Conservation (phyloP, 345 rosid genomes). For the Citrus cavaleriei region DNA sequence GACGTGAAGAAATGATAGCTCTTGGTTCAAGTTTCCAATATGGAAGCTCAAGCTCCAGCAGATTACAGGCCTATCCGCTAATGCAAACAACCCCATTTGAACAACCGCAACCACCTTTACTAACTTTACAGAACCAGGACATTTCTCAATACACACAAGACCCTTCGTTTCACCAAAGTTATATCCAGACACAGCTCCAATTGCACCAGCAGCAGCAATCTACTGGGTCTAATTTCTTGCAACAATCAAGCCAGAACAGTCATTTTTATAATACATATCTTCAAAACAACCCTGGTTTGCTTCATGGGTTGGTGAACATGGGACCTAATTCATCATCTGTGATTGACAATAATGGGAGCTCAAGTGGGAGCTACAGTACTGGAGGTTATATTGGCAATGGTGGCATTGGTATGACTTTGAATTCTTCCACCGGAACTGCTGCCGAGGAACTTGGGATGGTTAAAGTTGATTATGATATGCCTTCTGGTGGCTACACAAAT, state of each 20-base stretch:
- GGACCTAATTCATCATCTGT: constrained; percentile 32
- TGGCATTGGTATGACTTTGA: constrained; percentile 51
- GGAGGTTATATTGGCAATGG: constrained; percentile 58
- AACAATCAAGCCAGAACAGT: constrained; percentile 40
- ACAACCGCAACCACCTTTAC: constrained; percentile 54
- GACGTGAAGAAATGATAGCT: constrained; percentile 84
- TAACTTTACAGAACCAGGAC: constrained; percentile 70
- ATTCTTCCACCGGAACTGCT: constrained; percentile 36
- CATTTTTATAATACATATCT: constrained; percentile 69
- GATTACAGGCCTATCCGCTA: constrained; percentile 60
- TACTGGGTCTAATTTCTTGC: constrained; percentile 32
- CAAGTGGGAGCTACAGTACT: constrained; percentile 39
- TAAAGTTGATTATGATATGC: constrained; percentile 92
- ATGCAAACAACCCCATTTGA: constrained; percentile 53
- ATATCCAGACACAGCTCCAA: constrained; percentile 79
- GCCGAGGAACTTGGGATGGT: constrained; percentile 59
- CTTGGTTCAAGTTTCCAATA: constrained; percentile 67
- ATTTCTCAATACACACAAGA: constrained; percentile 62
- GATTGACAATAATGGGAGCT: constrained; percentile 35
- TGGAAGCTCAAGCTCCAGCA: constrained; percentile 49
- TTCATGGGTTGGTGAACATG: constrained; percentile 66
- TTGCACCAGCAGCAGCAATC: constrained; percentile 52
- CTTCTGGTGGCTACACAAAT: constrained; percentile 52
- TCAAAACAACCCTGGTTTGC: constrained; percentile 62
- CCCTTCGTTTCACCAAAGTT: constrained; percentile 52